phyloP scores from a whole-genome alignment of 1,139 yeast genomes.

The Saccharomyces hybrid region DNA sequence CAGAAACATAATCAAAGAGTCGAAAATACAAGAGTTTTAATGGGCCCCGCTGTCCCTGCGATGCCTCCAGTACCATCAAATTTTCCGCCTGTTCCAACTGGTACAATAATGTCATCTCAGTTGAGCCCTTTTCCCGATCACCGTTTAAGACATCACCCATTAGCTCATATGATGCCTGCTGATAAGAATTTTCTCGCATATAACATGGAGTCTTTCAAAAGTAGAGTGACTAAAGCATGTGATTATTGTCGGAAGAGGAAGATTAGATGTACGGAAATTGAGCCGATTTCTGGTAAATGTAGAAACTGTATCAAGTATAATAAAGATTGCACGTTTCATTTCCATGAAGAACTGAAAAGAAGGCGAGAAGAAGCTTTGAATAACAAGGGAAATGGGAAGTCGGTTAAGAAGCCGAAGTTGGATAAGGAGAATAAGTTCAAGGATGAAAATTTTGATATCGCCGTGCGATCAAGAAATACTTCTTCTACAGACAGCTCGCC shows the following conservation, averaged over 20 bases:
- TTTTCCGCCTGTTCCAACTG: background rate
- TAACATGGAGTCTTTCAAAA: constrained; percentile 4
- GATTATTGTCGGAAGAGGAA: constrained; percentile 33
- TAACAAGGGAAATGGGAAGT: background rate
- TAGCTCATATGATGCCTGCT: background rate
- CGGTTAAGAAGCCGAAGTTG: background rate
- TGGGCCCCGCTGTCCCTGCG: background rate
- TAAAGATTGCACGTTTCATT: constrained; percentile 14
- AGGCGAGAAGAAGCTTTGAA: background rate
- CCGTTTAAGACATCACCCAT: background rate
- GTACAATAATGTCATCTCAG: background rate
- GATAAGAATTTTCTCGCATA: background rate
- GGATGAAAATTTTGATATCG: background rate
- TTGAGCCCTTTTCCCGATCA: background rate
- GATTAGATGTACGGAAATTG: constrained; percentile 30
- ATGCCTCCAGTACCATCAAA: background rate
- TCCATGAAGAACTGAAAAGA: background rate
- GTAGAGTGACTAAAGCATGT: constrained; percentile 32
- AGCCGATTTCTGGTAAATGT: constrained; percentile 20
- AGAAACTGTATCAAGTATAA: constrained; percentile 24
- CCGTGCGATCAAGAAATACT: background rate
- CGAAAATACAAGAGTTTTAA: background rate
- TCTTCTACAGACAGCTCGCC: background rate
- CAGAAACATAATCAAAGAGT: background rate
- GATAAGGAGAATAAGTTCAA: background rate